Base-by-base conservation (phyloP, 2,329 filamentous ascomycete genomes). In the Neonectria faginata region DNA sequence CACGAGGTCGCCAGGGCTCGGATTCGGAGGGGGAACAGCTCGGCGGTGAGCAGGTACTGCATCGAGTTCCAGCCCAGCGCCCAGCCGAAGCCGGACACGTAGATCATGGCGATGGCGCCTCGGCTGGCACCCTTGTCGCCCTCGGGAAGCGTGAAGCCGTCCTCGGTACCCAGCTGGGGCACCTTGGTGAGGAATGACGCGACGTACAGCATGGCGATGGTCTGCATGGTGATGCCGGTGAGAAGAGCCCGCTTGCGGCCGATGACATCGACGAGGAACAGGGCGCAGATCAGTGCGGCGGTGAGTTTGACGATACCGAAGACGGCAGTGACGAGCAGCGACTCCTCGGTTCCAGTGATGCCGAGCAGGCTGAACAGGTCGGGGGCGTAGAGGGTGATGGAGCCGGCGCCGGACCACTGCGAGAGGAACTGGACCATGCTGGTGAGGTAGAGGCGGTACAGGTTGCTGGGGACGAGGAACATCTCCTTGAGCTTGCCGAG, bases 201-300 rank as follows among this genome's bases (percentile, higher is more conserved):
- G 12, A 91, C 81, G 74, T 90, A 91, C 68, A 88, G 68, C 86
- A 91, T 89, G 14, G 88, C 71, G 10, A 91, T 75, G 16, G 83
- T 82, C 75, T 91, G 89, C 1, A 90, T 79, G 2, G 80, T 81
- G 69, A 91, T 90, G 2, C 89, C 89, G 0, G 84, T 76, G 18
- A 89, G 81, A 0, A 91, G 82, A 0, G 89, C 83, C 8, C 88
- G 86, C 78, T 93, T 94, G 63, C 92, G 89, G 5, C 92, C 92
- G 68, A 94, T 89, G 58, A 91, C 88, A 70, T 94, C 92, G 67
- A 94, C 91, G 9, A 94, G 85, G 84, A 94, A 93, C 57, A 94
- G 83, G 0, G 92, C 91, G 75, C 91, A 94, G 42, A 87, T 69
- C 33, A 94, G 75, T 14, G 90, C 87, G 0, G 89, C 85, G 7